Evolutionary conservation across 192 early-diverging fungal species (phyloP), one percentile per base, ranked within the genome.

Genomic region (Piromyces sp.): DNA sequence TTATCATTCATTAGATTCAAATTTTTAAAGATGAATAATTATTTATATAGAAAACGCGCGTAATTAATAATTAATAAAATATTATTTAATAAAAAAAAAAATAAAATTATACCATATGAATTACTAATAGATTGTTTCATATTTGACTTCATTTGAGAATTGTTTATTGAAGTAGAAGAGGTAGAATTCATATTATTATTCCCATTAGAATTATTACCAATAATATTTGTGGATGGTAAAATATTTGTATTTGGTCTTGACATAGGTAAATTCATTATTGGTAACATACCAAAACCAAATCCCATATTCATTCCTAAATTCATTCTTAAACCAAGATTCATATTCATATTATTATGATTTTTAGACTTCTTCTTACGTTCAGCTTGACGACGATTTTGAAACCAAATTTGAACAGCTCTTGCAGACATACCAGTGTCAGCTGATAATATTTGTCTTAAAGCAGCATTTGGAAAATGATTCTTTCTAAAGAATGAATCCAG

Each of bases 331-430:
- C 51, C 26, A n/a, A 68, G 51, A 68, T 68, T 68, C 51, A 68
- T 68, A 68, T 68, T 68, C 26, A 68, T 68, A 68, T 68, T 68
- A 68, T 68, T 68, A 68, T 68, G 51, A 68, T 68, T 68, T 28
- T 68, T 68, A n/a, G 51, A 22, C 11, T 68, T 68, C 26, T 68
- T 68, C n/a, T 68, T 68, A 68, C 51, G 51, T 68, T 68, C 51
- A 9, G 51, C 51, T 68, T 68, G 51, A 9, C 94, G 85, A 79
- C 92, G 85, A 86, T 95, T 95, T 83, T 95, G 94, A 83, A 95
- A 95, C 94, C 94, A 95, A 37, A 95, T 93, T 83, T 95, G 94
- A 83, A 95, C 91, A 68, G 87, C 89, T 29, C 94, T 88, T 80
- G 90, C 87, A 7, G 91, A 88, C 92, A 95, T 93, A 79, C 90